A percentile compares a stretch with the other conserved stretches of the same genome.
phyloP scores from a whole-genome alignment of 441 rosid species.

The Adansonia madagascariensis region DNA sequence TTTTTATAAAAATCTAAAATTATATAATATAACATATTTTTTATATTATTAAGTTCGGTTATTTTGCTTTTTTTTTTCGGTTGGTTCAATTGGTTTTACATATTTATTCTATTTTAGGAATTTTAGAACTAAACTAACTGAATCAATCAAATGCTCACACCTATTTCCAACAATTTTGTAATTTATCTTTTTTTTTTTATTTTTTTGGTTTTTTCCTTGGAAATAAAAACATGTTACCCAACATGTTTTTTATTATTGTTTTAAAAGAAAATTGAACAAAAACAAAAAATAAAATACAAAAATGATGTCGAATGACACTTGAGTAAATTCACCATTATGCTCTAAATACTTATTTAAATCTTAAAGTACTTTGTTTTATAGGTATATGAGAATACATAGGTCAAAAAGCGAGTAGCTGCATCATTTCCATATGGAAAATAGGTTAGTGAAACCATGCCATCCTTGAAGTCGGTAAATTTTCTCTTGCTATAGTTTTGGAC shows the following conservation, averaged over 20 bases:
- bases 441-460: slow-evolving; percentile 76
- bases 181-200: background rate
- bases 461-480: slow-evolving; percentile 73
- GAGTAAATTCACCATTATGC: slow-evolving; percentile 8
- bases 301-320: background rate
- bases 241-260: background rate
- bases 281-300: slow-evolving; percentile 11
- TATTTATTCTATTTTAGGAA: too few species aligned
- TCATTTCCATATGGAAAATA: slow-evolving; percentile 87
- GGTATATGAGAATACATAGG: slow-evolving; percentile 97
- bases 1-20: too few species aligned
- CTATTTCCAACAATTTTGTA: too few species aligned
- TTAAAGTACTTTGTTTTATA: slow-evolving; percentile 38
- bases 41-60: too few species aligned
- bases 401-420: slow-evolving; percentile 83
- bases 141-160: too few species aligned
- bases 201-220: background rate
- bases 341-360: slow-evolving; percentile 21
- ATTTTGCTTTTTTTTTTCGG: too few species aligned
- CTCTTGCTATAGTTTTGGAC: slow-evolving; percentile 74
- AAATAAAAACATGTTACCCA: background rate
- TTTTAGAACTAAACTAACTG: too few species aligned
- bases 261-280: slow-evolving; percentile 3
- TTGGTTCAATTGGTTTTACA: too few species aligned
- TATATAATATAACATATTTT: too few species aligned